These are phyloP conservation scores for Hypoxylon sp. DNA, from an alignment of 2,329 filamentous ascomycete genomes.

Conservation along the genomic window DNA sequence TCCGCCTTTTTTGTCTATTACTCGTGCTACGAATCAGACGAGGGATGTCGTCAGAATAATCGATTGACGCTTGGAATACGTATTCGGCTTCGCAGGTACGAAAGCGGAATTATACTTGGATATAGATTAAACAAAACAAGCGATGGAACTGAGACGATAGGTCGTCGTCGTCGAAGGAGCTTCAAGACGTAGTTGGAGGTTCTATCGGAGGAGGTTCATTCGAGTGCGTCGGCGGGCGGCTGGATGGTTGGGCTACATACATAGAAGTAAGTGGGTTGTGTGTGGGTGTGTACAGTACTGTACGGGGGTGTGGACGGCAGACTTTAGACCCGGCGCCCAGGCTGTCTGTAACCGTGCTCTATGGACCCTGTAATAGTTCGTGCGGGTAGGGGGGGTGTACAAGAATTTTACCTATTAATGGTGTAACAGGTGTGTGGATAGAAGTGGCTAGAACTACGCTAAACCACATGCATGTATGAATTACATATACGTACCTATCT, in stretches of 20 bases:
- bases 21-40: constrained; percentile 23
- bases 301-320: constrained; percentile 16
- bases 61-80: constrained; percentile 22
- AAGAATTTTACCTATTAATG: constrained; percentile 5
- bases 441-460: background rate
- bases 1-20: constrained; percentile 1
- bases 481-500: constrained; percentile 10
- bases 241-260: constrained; percentile 41
- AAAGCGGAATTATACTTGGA: constrained; percentile 13
- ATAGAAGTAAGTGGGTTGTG: constrained; percentile 30
- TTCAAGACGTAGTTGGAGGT: constrained; percentile 35
- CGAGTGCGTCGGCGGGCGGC: constrained; percentile 41
- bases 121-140: constrained; percentile 13
- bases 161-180: constrained; percentile 13
- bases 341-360: constrained; percentile 36
- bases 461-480: constrained; percentile 4
- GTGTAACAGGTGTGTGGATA: constrained; percentile 27
- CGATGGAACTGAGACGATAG: constrained; percentile 21
- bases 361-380: constrained; percentile 33
- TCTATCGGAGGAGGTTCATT: constrained; percentile 45
- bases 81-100: constrained; percentile 22
- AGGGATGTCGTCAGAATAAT: constrained; percentile 33
- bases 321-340: constrained; percentile 28
- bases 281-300: constrained; percentile 24
- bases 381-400: constrained; percentile 31